Percentiles rank a stretch among this genome's conserved stretches.
Evolutionary conservation across 768 basidiomycete genomes (phyloP).

Genomic region (Dioszegia hungarica): DNA sequence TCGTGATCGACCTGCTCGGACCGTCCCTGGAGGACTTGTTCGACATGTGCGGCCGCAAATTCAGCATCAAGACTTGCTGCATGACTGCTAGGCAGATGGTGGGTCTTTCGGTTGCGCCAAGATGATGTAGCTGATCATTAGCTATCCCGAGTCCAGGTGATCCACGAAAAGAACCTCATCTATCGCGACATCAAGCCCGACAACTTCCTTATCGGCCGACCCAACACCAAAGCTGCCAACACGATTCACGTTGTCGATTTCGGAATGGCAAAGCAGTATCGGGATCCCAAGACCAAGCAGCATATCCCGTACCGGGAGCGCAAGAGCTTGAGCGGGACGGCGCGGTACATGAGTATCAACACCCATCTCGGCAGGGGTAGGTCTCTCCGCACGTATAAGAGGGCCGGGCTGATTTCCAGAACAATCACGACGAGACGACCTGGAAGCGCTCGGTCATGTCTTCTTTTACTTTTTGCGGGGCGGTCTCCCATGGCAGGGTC

Average conservation of each 20-base stretch:
- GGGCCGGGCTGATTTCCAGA: constrained; percentile 35
- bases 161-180: constrained; percentile 98
- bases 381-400: too few relatives aligned
- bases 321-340: constrained; percentile 94
- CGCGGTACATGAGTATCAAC: constrained; percentile 99
- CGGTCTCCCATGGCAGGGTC: constrained; percentile 95
- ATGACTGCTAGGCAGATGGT: constrained; percentile 99
- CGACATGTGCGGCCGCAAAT: constrained; percentile 98
- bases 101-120: too few relatives aligned
- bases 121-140: constrained; percentile 46
- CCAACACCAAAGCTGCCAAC: constrained; percentile 83
- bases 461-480: constrained; percentile 99
- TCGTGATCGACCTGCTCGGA: constrained; percentile 95
- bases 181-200: constrained; percentile 99
- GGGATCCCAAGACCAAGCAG: constrained; percentile 98
- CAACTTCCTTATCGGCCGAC: constrained; percentile 94
- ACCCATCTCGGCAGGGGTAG: constrained; percentile 95
- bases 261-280: constrained; percentile 99
- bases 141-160: constrained; percentile 92
- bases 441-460: constrained; percentile 98
- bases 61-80: constrained; percentile 95
- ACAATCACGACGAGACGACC: constrained; percentile 85
- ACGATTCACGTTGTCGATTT: constrained; percentile 78
- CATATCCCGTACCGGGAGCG: constrained; percentile 98
- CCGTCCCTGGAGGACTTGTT: constrained; percentile 96